Evolutionary conservation across 805 yeast genomes (phyloP).

Genomic region (Pichia sporocuriosa): DNA sequence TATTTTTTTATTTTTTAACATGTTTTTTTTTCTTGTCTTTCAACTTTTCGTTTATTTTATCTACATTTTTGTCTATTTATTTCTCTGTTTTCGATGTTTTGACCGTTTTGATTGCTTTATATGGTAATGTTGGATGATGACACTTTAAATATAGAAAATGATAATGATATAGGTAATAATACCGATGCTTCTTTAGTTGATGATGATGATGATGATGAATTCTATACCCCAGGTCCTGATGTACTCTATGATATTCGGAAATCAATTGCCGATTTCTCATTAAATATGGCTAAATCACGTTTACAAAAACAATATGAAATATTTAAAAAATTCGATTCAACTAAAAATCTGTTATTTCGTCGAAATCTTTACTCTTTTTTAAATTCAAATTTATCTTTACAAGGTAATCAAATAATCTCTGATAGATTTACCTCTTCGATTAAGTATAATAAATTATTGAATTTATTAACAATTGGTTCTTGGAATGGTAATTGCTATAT

Average conservation of each 20-base stretch:
- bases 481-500: constrained; percentile 75
- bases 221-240: constrained; percentile 71
- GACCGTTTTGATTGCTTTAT: too few species aligned
- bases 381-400: constrained; percentile 31
- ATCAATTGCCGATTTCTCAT: constrained; percentile 45
- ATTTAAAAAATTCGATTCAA: constrained; percentile 27
- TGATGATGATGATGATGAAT: constrained; percentile 61
- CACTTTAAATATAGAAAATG: neutral
- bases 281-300: constrained; percentile 39
- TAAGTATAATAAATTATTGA: constrained; percentile 33
- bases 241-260: constrained; percentile 47
- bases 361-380: constrained; percentile 11
- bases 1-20: too few species aligned
- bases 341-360: constrained; percentile 13
- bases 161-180: neutral
- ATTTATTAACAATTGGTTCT: constrained; percentile 56
- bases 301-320: constrained; percentile 28
- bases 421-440: constrained; percentile 63
- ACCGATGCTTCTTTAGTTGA: too few species aligned
- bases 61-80: too few species aligned
- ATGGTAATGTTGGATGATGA: neutral
- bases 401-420: constrained; percentile 67
- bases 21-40: too few species aligned
- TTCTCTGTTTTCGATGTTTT: too few species aligned
- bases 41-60: too few species aligned